Evolutionary conservation across 2,329 filamentous ascomycete genomes (phyloP).

Genomic region (Aspergillus thermomutatus): DNA sequence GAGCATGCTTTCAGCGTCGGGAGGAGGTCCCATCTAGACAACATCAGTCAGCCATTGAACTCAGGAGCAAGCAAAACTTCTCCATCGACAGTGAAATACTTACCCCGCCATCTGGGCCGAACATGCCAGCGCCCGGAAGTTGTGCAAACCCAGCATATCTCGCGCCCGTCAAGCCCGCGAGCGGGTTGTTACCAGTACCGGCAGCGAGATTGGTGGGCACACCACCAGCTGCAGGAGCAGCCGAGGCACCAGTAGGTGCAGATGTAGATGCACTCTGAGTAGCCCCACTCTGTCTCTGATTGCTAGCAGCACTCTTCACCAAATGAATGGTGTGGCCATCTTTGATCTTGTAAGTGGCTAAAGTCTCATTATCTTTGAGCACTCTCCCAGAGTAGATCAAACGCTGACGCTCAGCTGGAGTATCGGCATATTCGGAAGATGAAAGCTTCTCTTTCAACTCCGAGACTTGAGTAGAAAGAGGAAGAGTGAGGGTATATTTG

Average conservation of each 20-base stretch:
- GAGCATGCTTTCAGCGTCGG: constrained; percentile 74
- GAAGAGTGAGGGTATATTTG: constrained; percentile 78
- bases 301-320: constrained; percentile 94
- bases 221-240: constrained; percentile 32
- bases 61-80: background rate
- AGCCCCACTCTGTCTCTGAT: constrained; percentile 59
- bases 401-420: constrained; percentile 83
- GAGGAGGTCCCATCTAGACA: constrained; percentile 81
- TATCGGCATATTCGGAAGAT: constrained; percentile 75
- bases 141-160: constrained; percentile 90
- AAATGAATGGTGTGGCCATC: constrained; percentile 92
- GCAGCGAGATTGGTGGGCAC: constrained; percentile 49
- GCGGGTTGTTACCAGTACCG: constrained; percentile 72
- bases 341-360: constrained; percentile 91
- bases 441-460: constrained; percentile 90
- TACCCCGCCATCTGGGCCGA: constrained; percentile 92
- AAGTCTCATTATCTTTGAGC: constrained; percentile 86
- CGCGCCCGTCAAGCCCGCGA: constrained; percentile 87
- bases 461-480: constrained; percentile 69
- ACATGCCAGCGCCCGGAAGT: constrained; percentile 80
- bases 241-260: constrained; percentile 29
- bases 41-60: constrained; percentile 12
- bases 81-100: constrained; percentile 39
- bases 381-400: constrained; percentile 97
- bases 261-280: constrained; percentile 45